These are phyloP conservation scores for Suhomyces canberraensis DNA, from an alignment of 805 yeast genomes.

Conservation along the genomic window DNA sequence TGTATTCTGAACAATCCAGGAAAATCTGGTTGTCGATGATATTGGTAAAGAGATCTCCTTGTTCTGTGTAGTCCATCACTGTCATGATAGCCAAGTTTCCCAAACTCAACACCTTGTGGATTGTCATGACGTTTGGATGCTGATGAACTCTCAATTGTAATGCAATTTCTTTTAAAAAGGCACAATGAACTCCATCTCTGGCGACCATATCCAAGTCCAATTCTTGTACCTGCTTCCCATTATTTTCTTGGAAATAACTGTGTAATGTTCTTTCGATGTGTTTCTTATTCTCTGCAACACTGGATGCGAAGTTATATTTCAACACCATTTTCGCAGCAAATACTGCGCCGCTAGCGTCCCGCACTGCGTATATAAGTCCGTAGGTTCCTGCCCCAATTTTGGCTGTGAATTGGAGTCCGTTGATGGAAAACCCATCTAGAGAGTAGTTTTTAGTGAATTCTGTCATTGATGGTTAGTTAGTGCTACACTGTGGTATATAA, in stretches of 20 bases:
- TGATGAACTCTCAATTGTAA: constrained; percentile 71
- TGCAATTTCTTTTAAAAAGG: constrained; percentile 61
- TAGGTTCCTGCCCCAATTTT: constrained; percentile 83
- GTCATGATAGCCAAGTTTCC: constrained; percentile 56
- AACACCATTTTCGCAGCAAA: constrained; percentile 72
- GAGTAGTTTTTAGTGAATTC: not conserved
- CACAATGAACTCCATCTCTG: constrained; percentile 22
- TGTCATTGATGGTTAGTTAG: not conserved
- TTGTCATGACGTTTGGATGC: constrained; percentile 75
- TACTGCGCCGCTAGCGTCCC: constrained; percentile 48
- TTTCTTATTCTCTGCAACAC: constrained; percentile 27
- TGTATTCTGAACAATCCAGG: constrained; percentile 45
- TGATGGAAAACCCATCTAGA: constrained; percentile 22
- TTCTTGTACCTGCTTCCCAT: constrained; percentile 13
- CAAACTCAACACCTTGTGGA: constrained; percentile 68
- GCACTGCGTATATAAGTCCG: constrained; percentile 72
- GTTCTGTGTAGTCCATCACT: constrained; percentile 80
- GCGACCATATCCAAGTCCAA: constrained; percentile 23
- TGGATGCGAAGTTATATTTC: constrained; percentile 36
- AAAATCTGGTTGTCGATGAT: constrained; percentile 75
- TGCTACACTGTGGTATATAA: not conserved
- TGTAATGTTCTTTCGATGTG: constrained; percentile 25
- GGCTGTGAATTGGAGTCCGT: constrained; percentile 38
- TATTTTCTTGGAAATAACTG: constrained; percentile 16
- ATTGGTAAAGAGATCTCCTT: constrained; percentile 83